Evolutionary conservation across 176 grass and related monocot genomes (phyloP).

Genomic region (Oryza longistaminata): DNA sequence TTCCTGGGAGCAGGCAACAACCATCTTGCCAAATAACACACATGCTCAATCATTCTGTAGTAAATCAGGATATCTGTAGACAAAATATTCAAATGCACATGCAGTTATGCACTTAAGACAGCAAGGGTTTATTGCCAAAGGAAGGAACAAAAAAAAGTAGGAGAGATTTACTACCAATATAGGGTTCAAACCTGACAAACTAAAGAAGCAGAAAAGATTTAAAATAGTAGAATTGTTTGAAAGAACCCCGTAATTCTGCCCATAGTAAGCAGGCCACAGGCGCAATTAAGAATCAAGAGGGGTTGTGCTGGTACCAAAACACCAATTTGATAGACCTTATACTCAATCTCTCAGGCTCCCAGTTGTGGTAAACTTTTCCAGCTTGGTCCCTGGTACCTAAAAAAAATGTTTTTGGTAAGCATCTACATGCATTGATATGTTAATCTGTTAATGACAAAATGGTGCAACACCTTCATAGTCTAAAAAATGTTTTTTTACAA

Average conservation of each 20-base stretch:
- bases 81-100: constrained; percentile 29
- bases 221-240: constrained; percentile 22
- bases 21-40: constrained; percentile 2
- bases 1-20: constrained; percentile 8
- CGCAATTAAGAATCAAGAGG: constrained; percentile 26
- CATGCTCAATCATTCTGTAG: constrained; percentile 4
- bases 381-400: constrained; percentile 39
- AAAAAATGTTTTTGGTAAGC: constrained; percentile 39
- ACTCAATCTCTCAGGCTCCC: constrained; percentile 19
- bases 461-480: constrained; percentile 16
- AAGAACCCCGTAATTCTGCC: constrained; percentile 5
- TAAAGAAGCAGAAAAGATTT: constrained; percentile 33
- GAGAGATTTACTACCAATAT: constrained; percentile 3
- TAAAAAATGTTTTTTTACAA: constrained; percentile 25
- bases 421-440: constrained; percentile 14
- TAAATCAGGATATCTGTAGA: constrained; percentile 26
- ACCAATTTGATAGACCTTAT: constrained; percentile 21
- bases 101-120: neutral
- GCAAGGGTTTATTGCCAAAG: constrained; percentile 17
- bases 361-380: constrained; percentile 27
- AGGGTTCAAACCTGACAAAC: constrained; percentile 34
- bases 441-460: neutral
- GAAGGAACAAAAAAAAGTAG: constrained; percentile 25
- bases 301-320: constrained; percentile 36
- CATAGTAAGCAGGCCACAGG: neutral